Evolutionary conservation across 2,329 filamentous ascomycete genomes (phyloP), one percentile per base, ranked within the genome.

Genomic region (Colletotrichum limetticola): DNA sequence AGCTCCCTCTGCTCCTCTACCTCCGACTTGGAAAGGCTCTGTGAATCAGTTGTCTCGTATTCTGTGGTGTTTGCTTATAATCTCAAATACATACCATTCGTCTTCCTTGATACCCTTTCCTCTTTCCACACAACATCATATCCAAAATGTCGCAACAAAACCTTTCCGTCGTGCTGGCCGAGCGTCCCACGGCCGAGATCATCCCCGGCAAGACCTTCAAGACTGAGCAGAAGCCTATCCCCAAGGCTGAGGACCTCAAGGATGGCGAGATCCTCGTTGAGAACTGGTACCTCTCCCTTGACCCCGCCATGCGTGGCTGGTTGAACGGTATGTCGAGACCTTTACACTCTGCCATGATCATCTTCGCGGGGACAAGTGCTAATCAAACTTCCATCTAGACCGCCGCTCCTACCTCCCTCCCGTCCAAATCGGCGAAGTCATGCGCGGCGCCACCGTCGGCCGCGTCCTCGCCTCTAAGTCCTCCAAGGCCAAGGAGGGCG

Each of bases 281-380:
- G 80, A 80, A 81, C 1, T 81, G 92, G 72, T 94, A 94, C 78
- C 85, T 94, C 57, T 92, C 90, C 11, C 85, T 94, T 52, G 93
- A 94, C 81, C 92, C 93, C 1, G 92, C 92, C n/a, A 94, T 94
- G 92, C 88, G 93, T 77, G 90, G 90, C 71, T 94, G 91, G 91
- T 82, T 95, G 24, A 92, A 89, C 74, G 87, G 87, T 89, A 76
- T 37, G 82, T 78, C 24, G 2, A 11, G n/a, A 26, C 24, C 42
- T 30, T 37, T 19, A 16, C 53, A 19, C 24, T 59, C 14, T 2
- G 16, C 14, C 32, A 35, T 35, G 3, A 4, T 12, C 32, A 35
- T 12, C 32, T 35, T 35, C 11, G 32, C 32, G 4, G 32, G 32
- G 3, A 6, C 16, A 7, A 22, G 11, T n/a, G 11, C 32, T 57